phyloP scores from a whole-genome alignment of 2,329 filamentous ascomycete species.

The Coleophoma crateriformis region DNA sequence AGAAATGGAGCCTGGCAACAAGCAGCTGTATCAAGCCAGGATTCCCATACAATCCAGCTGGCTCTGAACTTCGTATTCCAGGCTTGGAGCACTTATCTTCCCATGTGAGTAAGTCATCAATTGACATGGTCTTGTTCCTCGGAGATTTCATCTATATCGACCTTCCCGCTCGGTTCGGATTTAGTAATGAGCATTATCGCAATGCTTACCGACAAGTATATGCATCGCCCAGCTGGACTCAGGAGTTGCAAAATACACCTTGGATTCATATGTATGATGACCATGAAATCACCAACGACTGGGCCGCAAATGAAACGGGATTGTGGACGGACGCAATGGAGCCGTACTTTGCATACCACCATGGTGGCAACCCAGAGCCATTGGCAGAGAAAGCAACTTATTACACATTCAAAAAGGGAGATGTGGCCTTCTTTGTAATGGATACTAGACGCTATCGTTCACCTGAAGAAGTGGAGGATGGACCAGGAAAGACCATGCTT shows the following conservation, averaged over 20 bases:
- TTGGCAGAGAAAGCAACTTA: not conserved
- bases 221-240: not conserved
- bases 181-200: not conserved
- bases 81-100: not conserved
- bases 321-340: not conserved
- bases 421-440: not conserved
- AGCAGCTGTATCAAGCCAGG: not conserved
- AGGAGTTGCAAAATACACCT: not conserved
- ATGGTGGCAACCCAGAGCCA: not conserved
- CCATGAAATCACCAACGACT: not conserved
- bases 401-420: not conserved
- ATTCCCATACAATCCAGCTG: not conserved
- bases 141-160: not conserved
- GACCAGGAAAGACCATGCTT: not conserved
- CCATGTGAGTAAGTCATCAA: not conserved
- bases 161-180: not conserved
- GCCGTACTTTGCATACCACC: not conserved
- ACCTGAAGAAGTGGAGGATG: not conserved
- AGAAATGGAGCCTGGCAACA: not conserved
- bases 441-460: not conserved
- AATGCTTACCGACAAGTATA: not conserved
- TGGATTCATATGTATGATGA: conserved; percentile 1
- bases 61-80: not conserved
- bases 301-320: not conserved
- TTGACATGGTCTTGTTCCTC: not conserved